Base-by-base conservation (phyloP, 2,329 filamentous ascomycete species). In the Aulographum hederae region DNA sequence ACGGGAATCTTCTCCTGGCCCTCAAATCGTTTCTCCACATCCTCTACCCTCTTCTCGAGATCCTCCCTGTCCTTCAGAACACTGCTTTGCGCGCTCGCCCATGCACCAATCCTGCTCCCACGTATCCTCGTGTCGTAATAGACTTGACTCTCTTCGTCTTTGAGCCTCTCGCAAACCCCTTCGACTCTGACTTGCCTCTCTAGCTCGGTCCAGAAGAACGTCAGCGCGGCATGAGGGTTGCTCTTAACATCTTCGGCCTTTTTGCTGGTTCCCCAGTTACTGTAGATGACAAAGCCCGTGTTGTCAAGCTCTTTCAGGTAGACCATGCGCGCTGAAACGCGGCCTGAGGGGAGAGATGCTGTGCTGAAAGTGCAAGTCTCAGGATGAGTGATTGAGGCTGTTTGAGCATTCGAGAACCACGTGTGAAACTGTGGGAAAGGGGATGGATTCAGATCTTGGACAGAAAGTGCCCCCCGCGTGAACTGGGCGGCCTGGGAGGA, bases 301-400 rank as follows among this genome's bases (percentile, higher is more conserved):
- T 62, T 54, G 53, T 95, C 85, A 16, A 95, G 71, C 61, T 95
- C 89, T 57, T 98, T 98, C 41, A 98, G 67, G 57, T 95, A 98
- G 23, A 98, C 82, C 42, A 82, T 67, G 36, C 89, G 80, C 3
- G 80, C 75, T 29, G 73, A 82, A 14, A 95, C 78, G 29, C 78
- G 74, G 37, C 89, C 89, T 0, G 73, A 78, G 2, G 86, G 86
- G 4, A 95, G 66, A 16, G 66, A 61, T 0, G 85, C 84, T 1
- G 89, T 98, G 3, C 84, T 78, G 2, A 98, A 64, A 2, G 77
- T 84, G 46, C 82, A 84, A 1, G 89, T 80, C 55, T 98, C 89
- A 1, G 86, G 85, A 42, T 91, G 78, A 28, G 72, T 60, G 29
- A 84, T 67, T 17, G 59, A 48, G 6, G 58, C 46, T 4, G 62